These are phyloP conservation scores for Botrytis elliptica DNA, from an alignment of 2,329 filamentous ascomycete genomes.

Conservation along the genomic window DNA sequence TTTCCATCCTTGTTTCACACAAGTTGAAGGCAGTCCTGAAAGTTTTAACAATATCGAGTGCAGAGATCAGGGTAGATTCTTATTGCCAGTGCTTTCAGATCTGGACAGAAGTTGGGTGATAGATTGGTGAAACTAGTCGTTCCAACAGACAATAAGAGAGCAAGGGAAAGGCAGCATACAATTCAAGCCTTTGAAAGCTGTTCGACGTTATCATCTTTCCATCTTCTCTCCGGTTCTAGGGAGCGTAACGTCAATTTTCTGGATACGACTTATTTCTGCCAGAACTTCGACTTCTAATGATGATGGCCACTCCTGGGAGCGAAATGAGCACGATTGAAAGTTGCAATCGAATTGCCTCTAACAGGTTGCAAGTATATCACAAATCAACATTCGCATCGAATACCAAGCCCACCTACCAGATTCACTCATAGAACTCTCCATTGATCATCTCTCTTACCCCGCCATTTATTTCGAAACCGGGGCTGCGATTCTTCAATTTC, in stretches of 20 bases:
- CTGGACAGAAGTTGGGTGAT: neutral
- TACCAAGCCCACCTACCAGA: neutral
- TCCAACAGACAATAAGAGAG: neutral
- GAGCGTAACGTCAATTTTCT: neutral
- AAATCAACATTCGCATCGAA: neutral
- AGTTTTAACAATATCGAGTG: neutral
- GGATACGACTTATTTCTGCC: neutral
- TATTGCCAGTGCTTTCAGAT: neutral
- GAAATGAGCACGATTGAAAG: neutral
- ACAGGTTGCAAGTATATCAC: neutral
- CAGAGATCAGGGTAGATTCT: neutral
- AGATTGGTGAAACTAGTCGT: neutral
- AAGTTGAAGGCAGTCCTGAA: neutral
- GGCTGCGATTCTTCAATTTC: neutral
- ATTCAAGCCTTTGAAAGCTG: too few species aligned
- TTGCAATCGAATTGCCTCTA: neutral
- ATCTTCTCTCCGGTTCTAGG: neutral
- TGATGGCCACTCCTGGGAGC: neutral
- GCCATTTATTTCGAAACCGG: neutral
- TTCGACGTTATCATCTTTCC: neutral
- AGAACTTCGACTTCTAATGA: neutral
- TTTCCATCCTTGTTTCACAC: neutral
- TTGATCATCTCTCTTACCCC: neutral
- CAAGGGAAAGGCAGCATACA: neutral
- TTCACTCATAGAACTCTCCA: neutral